Evolutionary conservation across 2,329 filamentous ascomycete species (phyloP).

Genomic region (Cladosporium sp.): DNA sequence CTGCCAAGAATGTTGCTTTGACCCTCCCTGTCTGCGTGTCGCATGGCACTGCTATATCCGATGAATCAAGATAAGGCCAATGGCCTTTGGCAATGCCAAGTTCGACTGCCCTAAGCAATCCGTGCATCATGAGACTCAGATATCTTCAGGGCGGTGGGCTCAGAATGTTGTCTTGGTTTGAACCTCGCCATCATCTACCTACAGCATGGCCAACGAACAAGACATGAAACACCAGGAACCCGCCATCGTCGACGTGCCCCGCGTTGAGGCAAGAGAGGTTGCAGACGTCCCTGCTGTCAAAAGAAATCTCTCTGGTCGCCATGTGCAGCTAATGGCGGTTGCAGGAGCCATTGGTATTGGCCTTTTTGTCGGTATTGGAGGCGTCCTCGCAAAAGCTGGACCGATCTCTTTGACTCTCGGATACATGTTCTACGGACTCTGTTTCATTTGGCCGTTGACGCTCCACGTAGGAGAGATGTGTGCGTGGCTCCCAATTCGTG

Average conservation of each 20-base stretch:
- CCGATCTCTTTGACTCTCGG: conserved; percentile 39
- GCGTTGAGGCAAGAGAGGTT: not conserved
- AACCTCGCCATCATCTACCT: not conserved
- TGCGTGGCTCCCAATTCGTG: conserved; percentile 69
- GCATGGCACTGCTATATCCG: not conserved
- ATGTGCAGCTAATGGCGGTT: conserved; percentile 21
- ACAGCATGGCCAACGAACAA: not conserved
- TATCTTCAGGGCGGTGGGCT: not conserved
- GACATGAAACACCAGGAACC: not conserved
- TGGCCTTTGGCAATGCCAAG: not conserved
- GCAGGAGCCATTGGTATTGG: conserved; percentile 19
- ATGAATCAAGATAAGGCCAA: not conserved
- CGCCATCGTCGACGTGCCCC: not conserved
- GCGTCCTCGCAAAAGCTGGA: conserved; percentile 30
- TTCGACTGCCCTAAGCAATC: not conserved
- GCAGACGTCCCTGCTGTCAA: not conserved
- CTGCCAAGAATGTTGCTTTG: not conserved
- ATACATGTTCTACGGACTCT: conserved; percentile 21
- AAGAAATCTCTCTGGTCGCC: conserved; percentile 1
- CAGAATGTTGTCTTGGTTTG: not conserved
- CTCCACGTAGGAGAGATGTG: conserved; percentile 59
- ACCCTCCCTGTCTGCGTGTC: not conserved
- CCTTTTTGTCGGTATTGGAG: conserved; percentile 17
- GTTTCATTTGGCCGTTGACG: conserved; percentile 42
- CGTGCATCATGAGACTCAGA: not conserved